Base-by-base conservation (phyloP, 169 alveolate genomes). In the Eimeria zaria region DNA sequence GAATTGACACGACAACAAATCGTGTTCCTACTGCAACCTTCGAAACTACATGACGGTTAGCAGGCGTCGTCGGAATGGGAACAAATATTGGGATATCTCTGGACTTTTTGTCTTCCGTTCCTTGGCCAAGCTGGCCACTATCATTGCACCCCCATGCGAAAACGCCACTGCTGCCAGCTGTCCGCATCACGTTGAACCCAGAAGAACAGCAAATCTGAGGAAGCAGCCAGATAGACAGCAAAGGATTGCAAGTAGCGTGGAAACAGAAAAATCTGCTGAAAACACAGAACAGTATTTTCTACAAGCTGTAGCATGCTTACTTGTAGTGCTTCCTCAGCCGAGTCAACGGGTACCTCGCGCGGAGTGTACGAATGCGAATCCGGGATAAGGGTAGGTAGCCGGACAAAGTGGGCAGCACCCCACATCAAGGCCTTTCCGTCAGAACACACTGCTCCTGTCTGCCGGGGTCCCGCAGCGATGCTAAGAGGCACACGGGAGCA, bases 111-210 rank as follows among this genome's bases (percentile, higher is more conserved):
- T 73, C 78, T 58, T 80, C 92, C 0, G 39, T 4, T 46, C 95
- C 97, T 39, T 58, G 78, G 58, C 96, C 97, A 18, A 96, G 90
- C 60, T 96, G 97, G 36, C 97, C 97, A 55, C 93, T 81, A 55
- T 96, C 97, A 87, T 96, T 96, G 76, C 95, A 78, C 33, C 97
- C 97, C 97, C 97, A 96, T 27, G 64, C 93, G 60, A 44, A 89
- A 22, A 96, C 95, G n/a, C 97, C 97, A 4, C 71, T 27, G 53
- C 80, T 74, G 36, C 83, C 44, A 48, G 87, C 84, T 39, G 71
- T 55, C 87, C 89, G 67, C 30, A 96, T 27, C 89, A 91, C 84
- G 95, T 96, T 96, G 85, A 96, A 96, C 33, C 96, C 97, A 30
- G 92, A 73, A 39, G 93, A 95, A 24, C 96, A 89, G 41, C 95